phyloP scores from a whole-genome alignment of 129 eudicot genomes.

The Erigeron canadensis region DNA sequence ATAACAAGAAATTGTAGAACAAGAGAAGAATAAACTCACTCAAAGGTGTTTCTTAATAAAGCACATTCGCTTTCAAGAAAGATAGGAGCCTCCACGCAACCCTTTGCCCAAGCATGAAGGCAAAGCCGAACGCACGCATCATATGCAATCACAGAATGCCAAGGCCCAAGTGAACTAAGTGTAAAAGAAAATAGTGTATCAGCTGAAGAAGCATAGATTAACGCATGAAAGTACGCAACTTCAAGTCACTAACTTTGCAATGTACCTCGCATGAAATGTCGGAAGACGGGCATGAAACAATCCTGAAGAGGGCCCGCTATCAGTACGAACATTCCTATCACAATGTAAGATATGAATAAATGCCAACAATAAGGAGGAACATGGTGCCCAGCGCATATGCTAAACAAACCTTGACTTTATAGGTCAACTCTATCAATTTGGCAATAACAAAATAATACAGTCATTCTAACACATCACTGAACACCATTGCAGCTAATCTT shows the following conservation, averaged over 20 bases:
- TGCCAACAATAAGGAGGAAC: neutral
- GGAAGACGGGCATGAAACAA: conserved; percentile 64
- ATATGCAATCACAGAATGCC: conserved; percentile 84
- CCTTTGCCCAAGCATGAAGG: conserved; percentile 91
- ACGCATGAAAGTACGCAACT: conserved; percentile 4
- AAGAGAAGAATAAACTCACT: conserved; percentile 40
- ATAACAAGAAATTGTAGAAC: conserved; percentile 3
- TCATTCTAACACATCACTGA: neutral
- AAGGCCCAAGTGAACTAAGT: conserved; percentile 70
- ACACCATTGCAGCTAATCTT: neutral
- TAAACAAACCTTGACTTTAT: neutral
- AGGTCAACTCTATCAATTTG: neutral
- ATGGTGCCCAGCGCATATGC: neutral
- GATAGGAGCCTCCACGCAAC: conserved; percentile 80
- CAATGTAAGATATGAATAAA: neutral
- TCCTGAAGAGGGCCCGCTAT: conserved; percentile 43
- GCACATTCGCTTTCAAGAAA: conserved; percentile 80
- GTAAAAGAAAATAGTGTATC: conserved; percentile 15
- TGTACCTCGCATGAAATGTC: conserved; percentile 81
- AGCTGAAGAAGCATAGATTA: conserved; percentile 9
- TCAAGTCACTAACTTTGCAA: neutral
- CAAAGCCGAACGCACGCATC: conserved; percentile 93
- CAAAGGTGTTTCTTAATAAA: conserved; percentile 56
- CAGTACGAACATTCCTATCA: conserved; percentile 41
- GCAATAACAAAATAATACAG: neutral